A percentile compares a stretch with the other conserved stretches of the same genome.
Evolutionary conservation across 805 yeast species (phyloP).

Genomic region (Komagataella phaffii): DNA sequence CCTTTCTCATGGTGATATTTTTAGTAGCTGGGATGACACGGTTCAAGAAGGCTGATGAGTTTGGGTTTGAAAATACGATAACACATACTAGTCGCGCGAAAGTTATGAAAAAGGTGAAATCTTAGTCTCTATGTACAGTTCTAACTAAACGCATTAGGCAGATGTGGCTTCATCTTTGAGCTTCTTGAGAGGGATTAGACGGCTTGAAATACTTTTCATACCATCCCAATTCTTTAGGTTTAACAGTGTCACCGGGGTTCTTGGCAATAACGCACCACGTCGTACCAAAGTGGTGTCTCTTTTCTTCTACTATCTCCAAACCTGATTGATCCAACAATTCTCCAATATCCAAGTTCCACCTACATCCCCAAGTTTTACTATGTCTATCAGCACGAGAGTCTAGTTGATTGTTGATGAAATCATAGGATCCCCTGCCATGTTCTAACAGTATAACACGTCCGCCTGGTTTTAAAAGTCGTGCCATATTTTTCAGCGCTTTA

Average conservation of each 20-base stretch:
- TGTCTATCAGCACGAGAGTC: slow-evolving; percentile 77
- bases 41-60: not conserved
- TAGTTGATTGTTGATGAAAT: slow-evolving; percentile 62
- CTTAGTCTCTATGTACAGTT: not conserved
- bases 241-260: slow-evolving; percentile 50
- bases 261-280: slow-evolving; percentile 79
- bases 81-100: not conserved
- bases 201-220: slow-evolving; percentile 30
- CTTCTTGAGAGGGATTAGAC: slow-evolving; percentile 5
- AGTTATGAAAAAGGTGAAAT: not conserved
- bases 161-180: not conserved
- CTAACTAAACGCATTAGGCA: not conserved
- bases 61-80: not conserved
- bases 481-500: slow-evolving; percentile 63
- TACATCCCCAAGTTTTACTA: slow-evolving; percentile 88
- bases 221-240: slow-evolving; percentile 31
- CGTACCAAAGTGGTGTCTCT: slow-evolving; percentile 80
- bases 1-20: slow-evolving; percentile 8
- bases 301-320: slow-evolving; percentile 67
- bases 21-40: not conserved
- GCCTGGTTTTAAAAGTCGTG: slow-evolving; percentile 63
- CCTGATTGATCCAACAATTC: slow-evolving; percentile 77
- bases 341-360: slow-evolving; percentile 94
- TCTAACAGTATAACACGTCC: slow-evolving; percentile 83
- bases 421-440: slow-evolving; percentile 83